phyloP scores from a whole-genome alignment of 2,329 filamentous ascomycete genomes.

The Sporothrix brasiliensis region DNA sequence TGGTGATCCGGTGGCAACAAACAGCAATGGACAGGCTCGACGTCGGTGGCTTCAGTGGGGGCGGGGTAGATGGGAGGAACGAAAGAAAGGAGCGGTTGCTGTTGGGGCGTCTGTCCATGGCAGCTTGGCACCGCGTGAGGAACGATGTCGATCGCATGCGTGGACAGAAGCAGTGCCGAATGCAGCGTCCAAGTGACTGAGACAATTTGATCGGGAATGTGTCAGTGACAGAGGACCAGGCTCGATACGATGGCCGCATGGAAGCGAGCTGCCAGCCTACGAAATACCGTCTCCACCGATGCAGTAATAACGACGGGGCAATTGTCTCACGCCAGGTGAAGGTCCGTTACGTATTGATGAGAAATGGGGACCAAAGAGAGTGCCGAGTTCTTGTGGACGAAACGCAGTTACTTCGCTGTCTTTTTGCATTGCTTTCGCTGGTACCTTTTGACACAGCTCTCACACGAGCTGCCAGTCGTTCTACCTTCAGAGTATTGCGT shows the following conservation, averaged over 20 bases:
- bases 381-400: neutral
- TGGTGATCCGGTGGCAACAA: slow-evolving; percentile 20
- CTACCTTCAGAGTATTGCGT: neutral
- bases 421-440: neutral
- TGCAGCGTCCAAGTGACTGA: slow-evolving; percentile 14
- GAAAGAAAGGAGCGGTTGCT: slow-evolving; percentile 1
- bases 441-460: neutral
- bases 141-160: slow-evolving; percentile 18
- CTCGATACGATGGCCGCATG: neutral
- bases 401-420: neutral
- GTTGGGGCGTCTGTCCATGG: neutral
- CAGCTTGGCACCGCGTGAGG: neutral
- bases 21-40: no score
- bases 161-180: neutral
- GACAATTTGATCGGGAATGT: slow-evolving; percentile 14
- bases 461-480: neutral
- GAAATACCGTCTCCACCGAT: slow-evolving; percentile 19
- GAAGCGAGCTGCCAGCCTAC: slow-evolving; percentile 5
- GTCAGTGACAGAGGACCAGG: neutral
- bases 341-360: slow-evolving; percentile 8
- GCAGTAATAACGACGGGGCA: neutral
- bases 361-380: neutral
- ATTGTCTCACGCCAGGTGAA: slow-evolving; percentile 20
- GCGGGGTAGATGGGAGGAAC: neutral
- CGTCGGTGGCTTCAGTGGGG: neutral